Percentiles rank a stretch among this genome's conserved stretches.
phyloP scores from a whole-genome alignment of 495 filamentous ascomycete genomes.

The Thermochaetoides thermophila region DNA sequence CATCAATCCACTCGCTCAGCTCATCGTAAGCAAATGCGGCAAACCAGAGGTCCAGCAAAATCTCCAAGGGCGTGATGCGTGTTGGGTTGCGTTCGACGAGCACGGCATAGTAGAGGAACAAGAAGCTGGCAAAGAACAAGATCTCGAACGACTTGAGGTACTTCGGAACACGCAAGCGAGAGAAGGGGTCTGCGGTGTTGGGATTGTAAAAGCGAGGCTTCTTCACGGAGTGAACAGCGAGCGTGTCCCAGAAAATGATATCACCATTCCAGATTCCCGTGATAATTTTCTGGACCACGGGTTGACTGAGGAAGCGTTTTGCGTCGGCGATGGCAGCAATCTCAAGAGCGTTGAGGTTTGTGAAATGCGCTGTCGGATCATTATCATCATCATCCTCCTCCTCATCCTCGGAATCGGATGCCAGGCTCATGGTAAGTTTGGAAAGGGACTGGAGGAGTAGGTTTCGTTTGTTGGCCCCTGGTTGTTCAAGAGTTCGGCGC shows the following conservation, averaged over 20 bases:
- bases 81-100: slow-evolving; percentile 43
- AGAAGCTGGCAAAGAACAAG: slow-evolving; percentile 67
- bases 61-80: slow-evolving; percentile 35
- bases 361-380: slow-evolving; percentile 51
- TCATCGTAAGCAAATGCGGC: slow-evolving; percentile 82
- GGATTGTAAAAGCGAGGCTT: slow-evolving; percentile 70
- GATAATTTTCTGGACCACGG: slow-evolving; percentile 72
- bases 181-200: slow-evolving; percentile 63
- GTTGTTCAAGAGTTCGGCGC: slow-evolving; percentile 6
- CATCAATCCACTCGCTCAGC: slow-evolving; percentile 66
- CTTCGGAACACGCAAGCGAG: slow-evolving; percentile 72
- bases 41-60: slow-evolving; percentile 52
- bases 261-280: slow-evolving; percentile 84
- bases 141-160: slow-evolving; percentile 87
- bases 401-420: slow-evolving; percentile 15
- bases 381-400: slow-evolving; percentile 30
- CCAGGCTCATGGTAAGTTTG: slow-evolving; percentile 30
- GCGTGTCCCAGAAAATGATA: slow-evolving; percentile 81
- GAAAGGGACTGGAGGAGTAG: slow-evolving; percentile 31
- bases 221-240: slow-evolving; percentile 63
- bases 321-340: slow-evolving; percentile 81
- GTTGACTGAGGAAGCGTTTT: slow-evolving; percentile 80
- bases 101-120: slow-evolving; percentile 73
- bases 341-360: slow-evolving; percentile 72
- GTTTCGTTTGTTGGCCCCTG: slow-evolving; percentile 15